A percentile compares a stretch with the other conserved stretches of the same genome.
phyloP scores from a whole-genome alignment of 192 early-diverging fungal species.

The Paraglomus brasilianum region DNA sequence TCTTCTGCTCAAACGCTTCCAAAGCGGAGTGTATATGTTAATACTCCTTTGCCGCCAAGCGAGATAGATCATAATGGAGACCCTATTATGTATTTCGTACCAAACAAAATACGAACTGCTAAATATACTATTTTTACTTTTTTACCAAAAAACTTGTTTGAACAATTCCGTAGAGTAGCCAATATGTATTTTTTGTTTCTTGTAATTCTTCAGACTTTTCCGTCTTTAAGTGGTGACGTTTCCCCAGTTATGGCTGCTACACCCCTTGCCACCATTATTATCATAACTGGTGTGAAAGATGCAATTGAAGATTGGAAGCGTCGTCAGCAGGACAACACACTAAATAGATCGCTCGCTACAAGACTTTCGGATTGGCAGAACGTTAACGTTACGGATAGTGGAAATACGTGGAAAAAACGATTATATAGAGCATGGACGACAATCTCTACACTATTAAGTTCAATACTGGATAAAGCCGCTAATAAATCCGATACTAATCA shows the following conservation, averaged over 20 bases:
- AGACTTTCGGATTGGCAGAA: constrained; percentile 61
- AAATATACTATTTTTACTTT: constrained; percentile 93
- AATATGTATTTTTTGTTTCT: constrained; percentile 95
- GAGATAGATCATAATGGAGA: constrained; percentile 34
- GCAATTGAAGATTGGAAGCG: constrained; percentile 92
- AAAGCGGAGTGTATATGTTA: constrained; percentile 43
- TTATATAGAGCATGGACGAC: constrained; percentile 15
- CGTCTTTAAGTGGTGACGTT: constrained; percentile 53
- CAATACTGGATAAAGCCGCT: background rate
- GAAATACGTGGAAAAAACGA: constrained; percentile 14
- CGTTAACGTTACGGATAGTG: constrained; percentile 46
- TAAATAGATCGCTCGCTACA: constrained; percentile 71
- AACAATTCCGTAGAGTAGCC: constrained; percentile 94
- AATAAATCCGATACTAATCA: constrained; percentile 30
- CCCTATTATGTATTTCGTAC: constrained; percentile 38
- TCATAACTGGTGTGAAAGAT: constrained; percentile 82
- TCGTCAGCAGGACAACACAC: constrained; percentile 74
- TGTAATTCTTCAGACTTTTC: constrained; percentile 76
- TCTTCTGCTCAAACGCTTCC: constrained; percentile 33
- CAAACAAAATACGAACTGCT: constrained; percentile 80
- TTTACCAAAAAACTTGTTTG: constrained; percentile 93
- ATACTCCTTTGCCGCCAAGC: constrained; percentile 30
- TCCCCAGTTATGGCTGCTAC: constrained; percentile 76
- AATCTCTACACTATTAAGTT: constrained; percentile 11
- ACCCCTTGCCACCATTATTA: constrained; percentile 78